A percentile compares a stretch with the other conserved stretches of the same genome.
Evolutionary conservation across 2,329 filamentous ascomycete genomes (phyloP).

Genomic region (Ilyonectria robusta): DNA sequence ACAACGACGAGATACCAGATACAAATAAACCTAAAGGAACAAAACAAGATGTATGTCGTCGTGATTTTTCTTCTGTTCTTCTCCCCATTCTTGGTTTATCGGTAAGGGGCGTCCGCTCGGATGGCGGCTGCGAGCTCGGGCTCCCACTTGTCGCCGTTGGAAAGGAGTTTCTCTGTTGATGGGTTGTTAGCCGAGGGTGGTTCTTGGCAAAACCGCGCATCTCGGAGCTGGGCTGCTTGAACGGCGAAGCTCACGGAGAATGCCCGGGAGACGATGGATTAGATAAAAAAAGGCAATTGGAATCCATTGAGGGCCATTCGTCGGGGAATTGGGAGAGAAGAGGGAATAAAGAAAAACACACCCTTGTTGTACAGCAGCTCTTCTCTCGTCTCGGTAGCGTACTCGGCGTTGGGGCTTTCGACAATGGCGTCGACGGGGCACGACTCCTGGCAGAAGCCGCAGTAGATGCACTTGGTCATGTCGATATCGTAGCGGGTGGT

Average conservation of each 20-base stretch:
- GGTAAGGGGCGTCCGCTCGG: slow-evolving; percentile 92
- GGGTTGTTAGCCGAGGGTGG: slow-evolving; percentile 37
- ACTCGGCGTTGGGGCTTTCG: slow-evolving; percentile 74
- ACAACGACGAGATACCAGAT: slow-evolving; percentile 29
- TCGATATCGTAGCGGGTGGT: slow-evolving; percentile 99
- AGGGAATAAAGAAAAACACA: slow-evolving; percentile 47
- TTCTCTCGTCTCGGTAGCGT: slow-evolving; percentile 80
- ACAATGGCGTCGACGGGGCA: slow-evolving; percentile 96
- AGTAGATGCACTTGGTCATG: slow-evolving; percentile 99
- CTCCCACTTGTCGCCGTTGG: slow-evolving; percentile 98
- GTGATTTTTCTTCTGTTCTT: slow-evolving; percentile 20
- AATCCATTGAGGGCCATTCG: slow-evolving; percentile 2
- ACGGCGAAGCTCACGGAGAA: not conserved
- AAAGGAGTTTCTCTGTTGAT: slow-evolving; percentile 80
- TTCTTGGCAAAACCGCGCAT: slow-evolving; percentile 27
- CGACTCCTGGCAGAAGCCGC: slow-evolving; percentile 98
- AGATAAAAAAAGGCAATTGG: not conserved
- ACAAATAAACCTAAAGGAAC: slow-evolving; percentile 29
- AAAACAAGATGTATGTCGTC: slow-evolving; percentile 29
- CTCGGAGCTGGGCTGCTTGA: slow-evolving; percentile 6
- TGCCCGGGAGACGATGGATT: not conserved
- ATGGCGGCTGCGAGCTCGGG: slow-evolving; percentile 94
- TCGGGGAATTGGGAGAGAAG: not conserved
- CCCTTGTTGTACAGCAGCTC: slow-evolving; percentile 97
- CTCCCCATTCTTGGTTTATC: slow-evolving; percentile 64